Evolutionary conservation across 2,329 filamentous ascomycete species (phyloP), one percentile per base, ranked within the genome.

Genomic region (Diaporthe capsici): DNA sequence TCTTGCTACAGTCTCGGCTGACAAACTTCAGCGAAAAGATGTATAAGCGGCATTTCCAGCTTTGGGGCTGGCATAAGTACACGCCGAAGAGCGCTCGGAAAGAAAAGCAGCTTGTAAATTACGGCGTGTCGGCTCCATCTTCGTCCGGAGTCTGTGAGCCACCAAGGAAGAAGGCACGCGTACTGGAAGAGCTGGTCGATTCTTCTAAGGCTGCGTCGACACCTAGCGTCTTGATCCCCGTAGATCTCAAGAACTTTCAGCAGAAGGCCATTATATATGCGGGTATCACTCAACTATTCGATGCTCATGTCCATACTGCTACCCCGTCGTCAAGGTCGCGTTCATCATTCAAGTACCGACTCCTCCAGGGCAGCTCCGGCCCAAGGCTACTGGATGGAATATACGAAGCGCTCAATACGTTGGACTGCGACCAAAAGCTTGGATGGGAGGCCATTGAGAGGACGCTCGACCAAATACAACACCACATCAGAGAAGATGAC

Each of bases 51-150:
- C 58, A 28, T 25, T 44, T 63, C 39, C 58, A 22, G 58, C n/a
- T 63, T 15, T 63, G 58, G 58, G 58, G 58, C 22, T 63, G 58
- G 58, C 17, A 63, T n/a, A 63, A 63, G 15, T 63, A 63, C 13
- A 63, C 37, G 34, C 34, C 34, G 37, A 63, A 63, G 31, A 5
- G 13, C 37, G 5, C 20, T 28, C 58, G 58, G 42, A 44, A 12
- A 20, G 58, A 44, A 34, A 63, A 63, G 12, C 37, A 63, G 7
- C 8, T 28, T 37, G 15, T 28, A 39, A 8, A 12, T 39, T 2
- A 22, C 12, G 58, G 10, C 3, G 58, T 5, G 7, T 28, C 37
- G 15, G 8, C 37, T 3, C n/a, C 8, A n/a, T 28, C 37, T n/a
- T 5, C 15, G 37, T 5, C 37, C 12, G 39, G 13, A 10, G 37